phyloP scores from a whole-genome alignment of 2,329 filamentous ascomycete genomes.

The Plectosphaerella sp. region DNA sequence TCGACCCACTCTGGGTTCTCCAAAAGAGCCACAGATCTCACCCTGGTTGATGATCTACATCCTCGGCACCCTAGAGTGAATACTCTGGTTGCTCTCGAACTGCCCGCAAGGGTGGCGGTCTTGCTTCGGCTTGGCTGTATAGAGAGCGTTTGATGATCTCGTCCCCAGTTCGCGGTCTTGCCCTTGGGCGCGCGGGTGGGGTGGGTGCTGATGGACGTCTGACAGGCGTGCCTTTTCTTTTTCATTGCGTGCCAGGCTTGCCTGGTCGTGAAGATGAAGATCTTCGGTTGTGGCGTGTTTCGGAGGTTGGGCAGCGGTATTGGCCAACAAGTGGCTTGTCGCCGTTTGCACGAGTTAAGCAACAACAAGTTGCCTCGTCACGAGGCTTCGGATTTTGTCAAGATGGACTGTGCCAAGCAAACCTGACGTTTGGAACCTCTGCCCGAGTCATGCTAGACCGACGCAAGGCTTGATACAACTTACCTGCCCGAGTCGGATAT shows the following conservation, averaged over 20 bases:
- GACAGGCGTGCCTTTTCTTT: conserved; percentile 64
- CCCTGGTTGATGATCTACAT: conserved; percentile 92
- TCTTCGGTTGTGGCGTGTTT: too few species aligned
- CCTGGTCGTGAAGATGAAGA: conserved; percentile 48
- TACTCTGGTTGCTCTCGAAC: conserved; percentile 55
- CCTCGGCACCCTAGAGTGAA: conserved; percentile 90
- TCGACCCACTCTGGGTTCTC: conserved; percentile 88
- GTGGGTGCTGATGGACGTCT: conserved; percentile 87
- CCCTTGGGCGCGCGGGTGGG: conserved; percentile 72
- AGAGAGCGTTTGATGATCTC: conserved; percentile 95
- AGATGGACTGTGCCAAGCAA: background rate
- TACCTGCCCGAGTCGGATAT: too few species aligned
- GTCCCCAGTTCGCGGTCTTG: conserved; percentile 66
- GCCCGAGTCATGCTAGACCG: too few species aligned
- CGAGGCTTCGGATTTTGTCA: too few species aligned
- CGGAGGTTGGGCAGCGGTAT: too few species aligned
- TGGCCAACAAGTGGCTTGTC: background rate
- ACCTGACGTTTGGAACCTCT: too few species aligned
- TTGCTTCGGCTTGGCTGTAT: conserved; percentile 49
- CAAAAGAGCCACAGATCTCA: conserved; percentile 90
- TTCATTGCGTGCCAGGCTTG: conserved; percentile 50
- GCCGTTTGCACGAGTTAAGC: background rate
- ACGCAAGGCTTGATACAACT: too few species aligned
- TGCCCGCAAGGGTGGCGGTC: conserved; percentile 59
- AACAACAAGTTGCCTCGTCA: too few species aligned